Evolutionary conservation across 2,329 filamentous ascomycete species (phyloP), one percentile per base, ranked within the genome.

Genomic region (Dothideomycetes sp.): DNA sequence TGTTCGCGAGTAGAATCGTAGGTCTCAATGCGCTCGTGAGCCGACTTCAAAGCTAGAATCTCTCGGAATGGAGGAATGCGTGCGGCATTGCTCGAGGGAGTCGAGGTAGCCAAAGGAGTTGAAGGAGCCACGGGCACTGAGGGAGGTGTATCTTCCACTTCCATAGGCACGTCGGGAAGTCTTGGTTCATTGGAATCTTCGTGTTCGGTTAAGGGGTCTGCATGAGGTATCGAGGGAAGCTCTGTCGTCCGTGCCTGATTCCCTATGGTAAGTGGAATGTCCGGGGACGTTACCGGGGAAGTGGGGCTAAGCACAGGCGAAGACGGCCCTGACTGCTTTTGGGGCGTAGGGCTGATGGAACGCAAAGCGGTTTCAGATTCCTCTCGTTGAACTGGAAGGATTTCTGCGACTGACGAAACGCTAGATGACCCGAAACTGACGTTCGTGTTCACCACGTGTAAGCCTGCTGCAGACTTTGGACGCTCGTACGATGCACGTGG

Each of bases 1-100:
- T 82, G 74, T 12, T 74, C 65, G 31, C 85, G 75, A 0, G 83
- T 82, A 44, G 81, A 74, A 44, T 84, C 75, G 57, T 84, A 94
- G 11, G 78, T 80, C 30, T 71, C 67, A 45, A 91, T 83, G 15
- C 87, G 78, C 49, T 91, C 80, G 11, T 70, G 60, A 0, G 78
- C 61, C 2, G 74, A 76, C 12, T 74, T 69, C 35, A 91, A 69
- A 7, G 74, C 76, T 52, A 86, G 70, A 46, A 95, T 94, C 44
- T 94, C 82, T 36, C 79, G 76, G 61, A 93, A 88, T 1, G 73
- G 67, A 48, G 73, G 69, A 25, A 74, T 64, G 33, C 65, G 71
- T 23, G 28, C n/a, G 5, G 41, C 29, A 12, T 18, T 23, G 13
- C 20, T 29, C 16, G 41, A 16, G 10, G 41, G 25, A 5, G 20